phyloP scores from a whole-genome alignment of 495 filamentous ascomycete genomes.

The Pyrenula massariospora region DNA sequence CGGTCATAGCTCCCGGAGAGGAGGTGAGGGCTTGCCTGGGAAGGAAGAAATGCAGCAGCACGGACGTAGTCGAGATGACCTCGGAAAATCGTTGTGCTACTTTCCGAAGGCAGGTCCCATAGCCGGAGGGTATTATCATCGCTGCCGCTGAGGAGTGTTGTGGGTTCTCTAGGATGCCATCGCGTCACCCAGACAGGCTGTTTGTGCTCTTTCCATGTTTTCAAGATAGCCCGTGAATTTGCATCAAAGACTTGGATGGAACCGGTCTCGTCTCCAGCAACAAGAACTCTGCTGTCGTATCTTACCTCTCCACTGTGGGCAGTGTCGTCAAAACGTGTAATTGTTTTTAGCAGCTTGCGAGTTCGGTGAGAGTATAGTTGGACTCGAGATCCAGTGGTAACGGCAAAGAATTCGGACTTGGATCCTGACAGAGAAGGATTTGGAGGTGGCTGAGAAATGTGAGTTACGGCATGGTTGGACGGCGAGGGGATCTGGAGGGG shows the following conservation, averaged over 20 bases:
- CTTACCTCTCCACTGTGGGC: constrained; percentile 80
- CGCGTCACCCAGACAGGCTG: constrained; percentile 87
- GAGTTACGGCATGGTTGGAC: constrained; percentile 71
- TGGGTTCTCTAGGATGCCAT: constrained; percentile 79
- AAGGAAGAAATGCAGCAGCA: constrained; percentile 74
- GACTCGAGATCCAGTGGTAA: constrained; percentile 80
- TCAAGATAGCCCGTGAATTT: constrained; percentile 75
- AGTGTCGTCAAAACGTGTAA: constrained; percentile 81
- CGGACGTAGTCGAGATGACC: constrained; percentile 92
- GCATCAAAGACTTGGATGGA: constrained; percentile 92
- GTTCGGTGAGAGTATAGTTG: constrained; percentile 88
- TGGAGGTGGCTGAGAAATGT: constrained; percentile 68
- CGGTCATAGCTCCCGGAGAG: constrained; percentile 89
- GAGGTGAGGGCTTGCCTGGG: constrained; percentile 53
- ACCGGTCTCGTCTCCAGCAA: constrained; percentile 83
- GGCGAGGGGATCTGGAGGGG: constrained; percentile 77
- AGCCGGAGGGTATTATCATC: constrained; percentile 87
- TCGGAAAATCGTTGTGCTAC: constrained; percentile 61
- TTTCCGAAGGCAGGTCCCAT: constrained; percentile 83
- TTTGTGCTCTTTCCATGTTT: constrained; percentile 93
- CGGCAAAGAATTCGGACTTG: constrained; percentile 67
- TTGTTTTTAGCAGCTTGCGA: constrained; percentile 78
- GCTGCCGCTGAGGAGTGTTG: constrained; percentile 67
- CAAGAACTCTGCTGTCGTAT: constrained; percentile 75
- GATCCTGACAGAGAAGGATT: constrained; percentile 30